Evolutionary conservation across 2,329 filamentous ascomycete genomes (phyloP).

Genomic region (Fusarium palustre): DNA sequence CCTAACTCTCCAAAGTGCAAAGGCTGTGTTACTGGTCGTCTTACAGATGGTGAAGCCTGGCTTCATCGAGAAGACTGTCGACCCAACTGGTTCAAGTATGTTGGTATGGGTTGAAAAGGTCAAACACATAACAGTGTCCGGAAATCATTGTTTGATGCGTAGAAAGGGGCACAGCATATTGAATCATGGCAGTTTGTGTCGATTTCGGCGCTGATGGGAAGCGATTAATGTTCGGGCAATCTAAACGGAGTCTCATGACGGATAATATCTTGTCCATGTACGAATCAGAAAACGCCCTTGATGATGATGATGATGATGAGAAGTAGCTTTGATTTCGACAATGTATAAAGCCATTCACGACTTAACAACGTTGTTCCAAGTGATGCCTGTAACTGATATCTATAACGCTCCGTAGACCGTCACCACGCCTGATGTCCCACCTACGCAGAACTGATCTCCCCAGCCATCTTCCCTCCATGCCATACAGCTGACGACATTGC

Average conservation of each 20-base stretch:
- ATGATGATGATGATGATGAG: conserved; percentile 21
- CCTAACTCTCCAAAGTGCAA: conserved; percentile 95
- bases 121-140: conserved; percentile 19
- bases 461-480: conserved; percentile 72
- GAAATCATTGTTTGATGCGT: conserved; percentile 17
- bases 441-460: conserved; percentile 73
- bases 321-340: neutral
- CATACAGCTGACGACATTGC: conserved; percentile 71
- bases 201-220: conserved; percentile 40
- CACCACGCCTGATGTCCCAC: conserved; percentile 73
- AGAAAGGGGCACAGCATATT: conserved; percentile 20
- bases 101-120: conserved; percentile 75
- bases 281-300: conserved; percentile 26
- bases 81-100: conserved; percentile 97
- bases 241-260: conserved; percentile 24
- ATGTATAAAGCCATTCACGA: conserved; percentile 4
- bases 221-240: conserved; percentile 19
- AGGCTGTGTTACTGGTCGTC: conserved; percentile 85
- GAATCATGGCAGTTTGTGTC: conserved; percentile 15
- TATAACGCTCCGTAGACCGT: conserved; percentile 67
- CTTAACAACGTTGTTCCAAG: neutral
- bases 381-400: conserved; percentile 30
- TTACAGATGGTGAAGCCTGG: conserved; percentile 89
- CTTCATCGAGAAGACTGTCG: conserved; percentile 92
- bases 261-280: conserved; percentile 21